A percentile compares a stretch with the other conserved stretches of the same genome.
phyloP scores from a whole-genome alignment of 768 basidiomycete species.

The Punctularia strigosozonata region DNA sequence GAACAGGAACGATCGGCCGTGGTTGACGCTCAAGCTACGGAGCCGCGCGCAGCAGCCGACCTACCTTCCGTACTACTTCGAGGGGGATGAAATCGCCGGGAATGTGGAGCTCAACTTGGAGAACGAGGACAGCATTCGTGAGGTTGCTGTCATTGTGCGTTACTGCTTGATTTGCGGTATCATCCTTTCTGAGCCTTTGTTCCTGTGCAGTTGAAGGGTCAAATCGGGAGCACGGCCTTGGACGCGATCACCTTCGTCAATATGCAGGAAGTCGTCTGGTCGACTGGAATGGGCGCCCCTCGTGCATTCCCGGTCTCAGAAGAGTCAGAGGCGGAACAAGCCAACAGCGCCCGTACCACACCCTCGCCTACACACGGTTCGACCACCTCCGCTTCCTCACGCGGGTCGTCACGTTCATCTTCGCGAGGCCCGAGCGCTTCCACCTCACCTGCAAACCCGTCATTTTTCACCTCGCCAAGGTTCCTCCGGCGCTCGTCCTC shows the following conservation, averaged over 20 bases:
- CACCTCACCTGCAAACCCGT: too few relatives aligned
- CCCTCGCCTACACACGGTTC: too few relatives aligned
- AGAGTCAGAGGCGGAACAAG: neutral
- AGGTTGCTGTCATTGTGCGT: neutral
- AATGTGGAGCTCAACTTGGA: neutral
- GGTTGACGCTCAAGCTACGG: neutral
- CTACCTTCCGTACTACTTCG: neutral
- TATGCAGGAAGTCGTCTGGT: neutral
- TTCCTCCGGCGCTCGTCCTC: neutral
- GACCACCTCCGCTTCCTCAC: too few relatives aligned
- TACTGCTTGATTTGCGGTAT: too few relatives aligned
- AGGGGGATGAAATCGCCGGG: neutral
- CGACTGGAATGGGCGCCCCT: neutral
- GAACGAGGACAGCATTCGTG: neutral
- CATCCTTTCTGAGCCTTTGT: too few relatives aligned
- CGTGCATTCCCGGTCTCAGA: neutral
- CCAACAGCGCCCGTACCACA: too few relatives aligned
- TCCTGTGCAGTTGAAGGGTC: too few relatives aligned
- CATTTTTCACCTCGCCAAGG: too few relatives aligned
- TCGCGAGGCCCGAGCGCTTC: too few relatives aligned
- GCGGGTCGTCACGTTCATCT: too few relatives aligned
- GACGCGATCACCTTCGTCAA: neutral
- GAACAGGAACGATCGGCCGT: neutral
- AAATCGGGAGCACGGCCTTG: neutral
- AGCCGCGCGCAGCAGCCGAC: neutral